Conservation (phyloP, 192 early-diverging fungal species). For the Lobosporangium transversale region DNA sequence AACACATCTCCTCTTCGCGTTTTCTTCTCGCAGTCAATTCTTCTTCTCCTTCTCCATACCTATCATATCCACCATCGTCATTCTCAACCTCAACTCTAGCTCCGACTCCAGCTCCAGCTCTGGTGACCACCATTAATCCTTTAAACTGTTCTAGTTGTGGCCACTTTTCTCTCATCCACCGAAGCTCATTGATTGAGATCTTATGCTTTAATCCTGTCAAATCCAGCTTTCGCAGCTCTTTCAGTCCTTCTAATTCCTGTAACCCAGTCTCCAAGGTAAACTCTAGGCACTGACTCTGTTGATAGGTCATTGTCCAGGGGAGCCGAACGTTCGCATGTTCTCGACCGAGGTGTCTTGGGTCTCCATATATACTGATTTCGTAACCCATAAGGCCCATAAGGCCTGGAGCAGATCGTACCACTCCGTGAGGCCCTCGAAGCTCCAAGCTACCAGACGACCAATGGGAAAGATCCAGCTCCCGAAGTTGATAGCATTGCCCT, state of each 20-base stretch:
- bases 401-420: not conserved
- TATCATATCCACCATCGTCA: not conserved
- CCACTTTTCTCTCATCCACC: conserved; percentile 11
- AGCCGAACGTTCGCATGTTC: not conserved
- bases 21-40: too few species aligned
- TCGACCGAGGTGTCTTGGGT: not conserved
- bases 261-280: conserved; percentile 8
- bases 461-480: conserved; percentile 9
- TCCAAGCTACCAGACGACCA: not conserved
- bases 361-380: not conserved
- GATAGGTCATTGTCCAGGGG: conserved; percentile 1
- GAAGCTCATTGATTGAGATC: conserved; percentile 1
- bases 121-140: not conserved
- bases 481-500: conserved; percentile 6
- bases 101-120: too few species aligned
- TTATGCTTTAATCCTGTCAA: not conserved
- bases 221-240: not conserved
- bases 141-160: conserved; percentile 2
- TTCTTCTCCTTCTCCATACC: conserved; percentile 3
- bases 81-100: not conserved
- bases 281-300: conserved; percentile 1
- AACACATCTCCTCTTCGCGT: not conserved
- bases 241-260: conserved; percentile 3
- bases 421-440: not conserved
- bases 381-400: not conserved